Evolutionary conservation across 129 eudicot genomes (phyloP).

Genomic region (Kitagawia praeruptora): DNA sequence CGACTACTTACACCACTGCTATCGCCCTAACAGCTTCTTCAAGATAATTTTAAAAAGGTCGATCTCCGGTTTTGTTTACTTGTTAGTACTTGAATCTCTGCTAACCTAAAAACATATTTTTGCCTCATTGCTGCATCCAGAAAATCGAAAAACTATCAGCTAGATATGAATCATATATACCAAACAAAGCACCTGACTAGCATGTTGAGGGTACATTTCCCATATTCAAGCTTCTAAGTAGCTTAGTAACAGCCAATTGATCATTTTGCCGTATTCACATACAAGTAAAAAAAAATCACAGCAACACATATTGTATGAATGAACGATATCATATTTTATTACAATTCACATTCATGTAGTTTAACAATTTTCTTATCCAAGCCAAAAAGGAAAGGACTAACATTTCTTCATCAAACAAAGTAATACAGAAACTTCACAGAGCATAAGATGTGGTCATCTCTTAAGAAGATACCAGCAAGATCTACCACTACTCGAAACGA

Average conservation of each 20-base stretch:
- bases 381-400: too few relatives aligned
- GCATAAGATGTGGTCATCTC: too few relatives aligned
- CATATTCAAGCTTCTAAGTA: conserved; percentile 87
- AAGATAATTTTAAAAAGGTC: conserved; percentile 87
- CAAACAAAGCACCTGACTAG: too few relatives aligned
- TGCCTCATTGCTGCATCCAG: too few relatives aligned
- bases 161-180: too few relatives aligned
- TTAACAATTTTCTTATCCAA: too few relatives aligned
- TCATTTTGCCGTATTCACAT: conserved; percentile 89
- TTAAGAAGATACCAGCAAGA: too few relatives aligned
- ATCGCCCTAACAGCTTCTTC: conserved; percentile 96
- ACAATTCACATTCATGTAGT: too few relatives aligned
- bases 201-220: conserved; percentile 46
- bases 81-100: conserved; percentile 58
- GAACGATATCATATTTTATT: neutral
- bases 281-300: conserved; percentile 3
- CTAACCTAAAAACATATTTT: conserved; percentile 16
- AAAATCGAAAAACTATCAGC: too few relatives aligned
- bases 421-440: too few relatives aligned
- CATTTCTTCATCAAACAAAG: too few relatives aligned
- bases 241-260: conserved; percentile 88
- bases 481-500: too few relatives aligned
- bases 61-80: conserved; percentile 75
- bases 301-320: neutral
- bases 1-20: conserved; percentile 75